These are phyloP conservation scores for Fomitopsis serialis DNA, from an alignment of 768 basidiomycete genomes.

Conservation along the genomic window DNA sequence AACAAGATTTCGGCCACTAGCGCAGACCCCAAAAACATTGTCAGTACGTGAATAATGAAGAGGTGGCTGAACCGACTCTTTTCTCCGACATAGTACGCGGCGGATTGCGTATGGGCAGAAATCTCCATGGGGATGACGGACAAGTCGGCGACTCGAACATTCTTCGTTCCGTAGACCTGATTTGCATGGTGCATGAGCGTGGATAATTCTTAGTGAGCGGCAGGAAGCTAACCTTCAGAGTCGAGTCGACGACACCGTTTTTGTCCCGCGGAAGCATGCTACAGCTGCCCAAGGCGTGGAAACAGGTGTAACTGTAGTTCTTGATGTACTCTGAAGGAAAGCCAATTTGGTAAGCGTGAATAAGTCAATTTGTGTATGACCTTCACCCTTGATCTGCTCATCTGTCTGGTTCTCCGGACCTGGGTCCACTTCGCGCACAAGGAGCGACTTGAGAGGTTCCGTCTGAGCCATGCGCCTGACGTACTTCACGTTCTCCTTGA, in stretches of 20 bases:
- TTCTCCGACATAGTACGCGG: not conserved
- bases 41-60: no score
- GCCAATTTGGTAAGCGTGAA: not conserved
- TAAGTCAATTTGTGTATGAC: not conserved
- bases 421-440: not conserved
- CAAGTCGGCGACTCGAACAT: conserved; percentile 42
- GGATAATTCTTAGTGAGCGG: no score
- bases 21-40: no score
- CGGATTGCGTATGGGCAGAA: conserved; percentile 30
- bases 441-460: conserved; percentile 7
- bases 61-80: not conserved
- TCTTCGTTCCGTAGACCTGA: conserved; percentile 35
- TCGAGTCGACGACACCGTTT: conserved; percentile 32
- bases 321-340: not conserved
- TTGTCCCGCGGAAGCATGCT: conserved; percentile 35
- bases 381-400: not conserved
- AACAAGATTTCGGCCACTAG: no score
- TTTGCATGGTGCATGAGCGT: not conserved
- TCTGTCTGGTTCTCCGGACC: not conserved
- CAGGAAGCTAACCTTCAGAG: conserved; percentile 21
- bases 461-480: conserved; percentile 12
- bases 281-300: conserved; percentile 30
- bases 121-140: conserved; percentile 37
- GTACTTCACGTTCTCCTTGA: conserved; percentile 22
- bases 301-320: not conserved